Percentiles rank a stretch among this genome's conserved stretches.
Evolutionary conservation across 768 basidiomycete species (phyloP).

Genomic region (Agrocybe praecox): DNA sequence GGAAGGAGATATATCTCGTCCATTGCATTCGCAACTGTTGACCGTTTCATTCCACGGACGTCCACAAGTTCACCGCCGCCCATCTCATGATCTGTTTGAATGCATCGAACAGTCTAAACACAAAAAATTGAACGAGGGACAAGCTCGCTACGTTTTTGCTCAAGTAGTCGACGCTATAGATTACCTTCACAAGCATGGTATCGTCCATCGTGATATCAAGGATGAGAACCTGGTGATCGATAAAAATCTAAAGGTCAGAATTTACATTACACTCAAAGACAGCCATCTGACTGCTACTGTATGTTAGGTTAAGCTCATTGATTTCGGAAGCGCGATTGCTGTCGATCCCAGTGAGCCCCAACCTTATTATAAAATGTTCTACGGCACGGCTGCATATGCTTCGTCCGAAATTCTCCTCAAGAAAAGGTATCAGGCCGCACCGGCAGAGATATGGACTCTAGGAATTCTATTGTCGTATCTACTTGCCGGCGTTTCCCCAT

Average conservation of each 20-base stretch:
- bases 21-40: conserved; percentile 21
- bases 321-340: conserved; percentile 90
- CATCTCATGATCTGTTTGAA: conserved; percentile 93
- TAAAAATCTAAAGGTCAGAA: conserved; percentile 64
- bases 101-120: conserved; percentile 89
- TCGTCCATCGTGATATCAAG: conserved; percentile 95
- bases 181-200: conserved; percentile 80
- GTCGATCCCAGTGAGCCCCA: conserved; percentile 63
- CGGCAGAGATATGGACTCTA: conserved; percentile 95
- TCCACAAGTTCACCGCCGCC: conserved; percentile 61
- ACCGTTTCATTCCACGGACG: conserved; percentile 22
- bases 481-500: conserved; percentile 90
- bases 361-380: conserved; percentile 79
- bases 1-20: conserved; percentile 16
- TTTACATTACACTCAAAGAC: neutral
- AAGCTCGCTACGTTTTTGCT: conserved; percentile 81
- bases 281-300: neutral
- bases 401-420: conserved; percentile 92
- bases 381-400: conserved; percentile 94
- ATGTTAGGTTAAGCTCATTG: conserved; percentile 86
- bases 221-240: conserved; percentile 93
- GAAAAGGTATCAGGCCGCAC: conserved; percentile 87
- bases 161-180: conserved; percentile 87
- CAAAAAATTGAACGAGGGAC: conserved; percentile 75
- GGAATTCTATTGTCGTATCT: conserved; percentile 95